Evolutionary conservation across 768 basidiomycete genomes (phyloP).

Genomic region (Pleurotus eryngii): DNA sequence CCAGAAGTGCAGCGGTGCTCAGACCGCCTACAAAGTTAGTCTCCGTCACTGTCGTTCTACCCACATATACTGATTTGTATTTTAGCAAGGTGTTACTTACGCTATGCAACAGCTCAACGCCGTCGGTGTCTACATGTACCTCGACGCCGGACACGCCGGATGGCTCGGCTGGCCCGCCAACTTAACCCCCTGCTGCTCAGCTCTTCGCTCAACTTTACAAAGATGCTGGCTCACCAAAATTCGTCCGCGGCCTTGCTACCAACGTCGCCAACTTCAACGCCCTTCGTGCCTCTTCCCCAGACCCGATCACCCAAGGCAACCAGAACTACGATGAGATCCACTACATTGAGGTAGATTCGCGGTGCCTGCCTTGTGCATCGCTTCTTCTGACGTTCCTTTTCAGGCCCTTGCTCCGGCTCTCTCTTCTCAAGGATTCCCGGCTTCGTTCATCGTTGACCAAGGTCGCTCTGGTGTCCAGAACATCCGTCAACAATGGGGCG

Average conservation of each 20-base stretch:
- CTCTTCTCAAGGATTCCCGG: conserved; percentile 43
- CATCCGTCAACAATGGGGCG: conserved; percentile 58
- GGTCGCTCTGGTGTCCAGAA: conserved; percentile 62
- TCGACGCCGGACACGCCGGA: conserved; percentile 62
- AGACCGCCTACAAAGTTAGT: conserved; percentile 47
- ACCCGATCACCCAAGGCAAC: conserved; percentile 60
- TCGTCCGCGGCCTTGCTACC: conserved; percentile 61
- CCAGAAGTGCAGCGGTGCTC: conserved; percentile 50
- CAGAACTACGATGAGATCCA: conserved; percentile 59
- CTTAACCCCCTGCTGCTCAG: conserved; percentile 50
- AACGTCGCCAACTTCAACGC: conserved; percentile 35
- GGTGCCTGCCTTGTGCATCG: background rate
- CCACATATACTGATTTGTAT: background rate
- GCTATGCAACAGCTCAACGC: conserved; percentile 53
- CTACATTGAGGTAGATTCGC: conserved; percentile 46
- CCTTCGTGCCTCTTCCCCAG: conserved; percentile 44
- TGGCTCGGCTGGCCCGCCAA: conserved; percentile 72
- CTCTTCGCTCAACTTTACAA: conserved; percentile 50
- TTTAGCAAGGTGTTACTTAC: conserved; percentile 46
- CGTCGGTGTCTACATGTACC: conserved; percentile 57
- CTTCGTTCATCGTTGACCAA: conserved; percentile 67
- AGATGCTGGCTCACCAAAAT: conserved; percentile 49
- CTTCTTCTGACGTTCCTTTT: background rate
- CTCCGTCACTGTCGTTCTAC: background rate
- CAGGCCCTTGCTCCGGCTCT: conserved; percentile 50